These are phyloP conservation scores for Lodderomyces oxycetoniae DNA, from an alignment of 1,139 yeast species.

Conservation along the genomic window DNA sequence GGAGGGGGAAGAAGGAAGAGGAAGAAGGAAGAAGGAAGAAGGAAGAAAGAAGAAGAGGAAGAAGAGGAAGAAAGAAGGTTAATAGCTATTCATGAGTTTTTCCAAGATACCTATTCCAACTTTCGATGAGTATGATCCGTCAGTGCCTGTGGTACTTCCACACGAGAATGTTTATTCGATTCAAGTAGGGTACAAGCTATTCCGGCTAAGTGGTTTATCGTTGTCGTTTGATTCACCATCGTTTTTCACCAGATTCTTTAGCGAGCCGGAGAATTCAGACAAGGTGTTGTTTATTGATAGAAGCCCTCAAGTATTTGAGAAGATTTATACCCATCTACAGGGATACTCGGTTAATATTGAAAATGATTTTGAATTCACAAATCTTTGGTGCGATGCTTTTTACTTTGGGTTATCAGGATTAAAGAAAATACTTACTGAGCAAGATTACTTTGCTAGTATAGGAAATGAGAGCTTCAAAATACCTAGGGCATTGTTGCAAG, in stretches of 20 bases:
- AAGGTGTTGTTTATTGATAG: slow-evolving; percentile 69
- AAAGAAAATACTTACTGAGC: slow-evolving; percentile 43
- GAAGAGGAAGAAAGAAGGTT: not conserved
- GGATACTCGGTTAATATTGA: slow-evolving; percentile 63
- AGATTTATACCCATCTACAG: slow-evolving; percentile 68
- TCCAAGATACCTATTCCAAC: slow-evolving; percentile 6
- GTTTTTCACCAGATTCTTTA: slow-evolving; percentile 51
- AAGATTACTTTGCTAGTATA: slow-evolving; percentile 56
- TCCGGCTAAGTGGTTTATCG: slow-evolving; percentile 73
- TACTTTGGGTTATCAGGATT: slow-evolving; percentile 66
- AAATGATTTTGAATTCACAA: slow-evolving; percentile 56
- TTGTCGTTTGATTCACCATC: slow-evolving; percentile 75
- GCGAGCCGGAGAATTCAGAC: slow-evolving; percentile 29
- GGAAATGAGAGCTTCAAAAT: slow-evolving; percentile 61
- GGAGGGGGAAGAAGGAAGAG: not conserved
- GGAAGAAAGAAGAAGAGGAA: not conserved
- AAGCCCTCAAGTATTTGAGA: slow-evolving; percentile 64
- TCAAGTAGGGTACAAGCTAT: slow-evolving; percentile 64
- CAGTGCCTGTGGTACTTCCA: slow-evolving; percentile 57
- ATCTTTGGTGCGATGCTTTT: slow-evolving; percentile 66
- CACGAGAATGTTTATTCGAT: slow-evolving; percentile 63
- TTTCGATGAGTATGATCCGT: slow-evolving; percentile 33
- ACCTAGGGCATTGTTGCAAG: slow-evolving; percentile 46
- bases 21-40: not conserved
- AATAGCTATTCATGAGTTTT: slow-evolving; percentile 3